phyloP scores from a whole-genome alignment of 768 basidiomycete genomes.

The Auricularia sp. region DNA sequence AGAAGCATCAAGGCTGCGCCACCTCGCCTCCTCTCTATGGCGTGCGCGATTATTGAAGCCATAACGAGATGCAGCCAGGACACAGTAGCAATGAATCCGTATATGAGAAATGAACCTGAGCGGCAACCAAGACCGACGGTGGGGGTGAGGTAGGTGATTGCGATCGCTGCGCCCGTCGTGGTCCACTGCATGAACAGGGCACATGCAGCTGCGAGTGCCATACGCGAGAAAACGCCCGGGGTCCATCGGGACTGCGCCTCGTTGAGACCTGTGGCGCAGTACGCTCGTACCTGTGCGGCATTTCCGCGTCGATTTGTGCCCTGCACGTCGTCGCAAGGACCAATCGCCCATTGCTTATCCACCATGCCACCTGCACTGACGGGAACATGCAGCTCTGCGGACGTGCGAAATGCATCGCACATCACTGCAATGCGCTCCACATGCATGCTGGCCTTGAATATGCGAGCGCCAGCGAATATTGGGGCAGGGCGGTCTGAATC shows the following conservation, averaged over 20 bases:
- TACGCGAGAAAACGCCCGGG: background rate
- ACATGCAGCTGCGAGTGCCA: slow-evolving; percentile 21
- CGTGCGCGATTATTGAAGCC: slow-evolving; percentile 10
- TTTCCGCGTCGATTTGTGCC: background rate
- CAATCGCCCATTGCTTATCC: background rate
- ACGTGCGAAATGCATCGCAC: background rate
- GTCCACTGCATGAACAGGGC: slow-evolving; percentile 25
- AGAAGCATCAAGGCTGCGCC: background rate
- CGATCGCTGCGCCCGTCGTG: slow-evolving; percentile 19
- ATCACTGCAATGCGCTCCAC: slow-evolving; percentile 11
- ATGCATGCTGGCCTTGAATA: slow-evolving; percentile 10
- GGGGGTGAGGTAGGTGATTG: slow-evolving; percentile 21
- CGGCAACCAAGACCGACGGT: slow-evolving; percentile 27
- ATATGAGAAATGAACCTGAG: slow-evolving; percentile 22
- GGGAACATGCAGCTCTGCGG: background rate
- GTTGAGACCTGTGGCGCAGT: background rate
- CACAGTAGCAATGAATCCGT: slow-evolving; percentile 18
- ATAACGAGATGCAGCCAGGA: slow-evolving; percentile 22
- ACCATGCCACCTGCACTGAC: background rate
- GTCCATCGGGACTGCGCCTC: background rate
- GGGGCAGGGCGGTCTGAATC: slow-evolving; percentile 16
- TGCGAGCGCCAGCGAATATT: slow-evolving; percentile 15
- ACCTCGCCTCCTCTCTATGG: background rate
- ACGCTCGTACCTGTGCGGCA: background rate
- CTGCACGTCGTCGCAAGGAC: too few relatives aligned